Base-by-base conservation (phyloP, 2,329 filamentous ascomycete genomes). In the Penicillium sp. region DNA sequence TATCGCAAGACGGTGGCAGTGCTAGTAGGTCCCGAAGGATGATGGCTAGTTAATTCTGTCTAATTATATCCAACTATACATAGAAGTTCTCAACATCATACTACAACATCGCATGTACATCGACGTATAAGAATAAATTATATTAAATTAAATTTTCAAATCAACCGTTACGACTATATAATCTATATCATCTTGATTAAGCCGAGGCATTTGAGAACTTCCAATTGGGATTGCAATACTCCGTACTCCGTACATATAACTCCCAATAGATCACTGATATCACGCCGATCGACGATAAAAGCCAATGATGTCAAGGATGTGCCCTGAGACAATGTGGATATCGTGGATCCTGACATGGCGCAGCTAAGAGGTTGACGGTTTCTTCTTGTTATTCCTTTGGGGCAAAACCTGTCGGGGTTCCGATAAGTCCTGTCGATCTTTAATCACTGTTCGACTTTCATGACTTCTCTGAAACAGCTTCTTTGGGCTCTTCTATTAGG, bases 321-420 rank as follows among this genome's bases (percentile, higher is more conserved):
- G 19, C 22, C 39, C 45, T 45, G 47, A 49, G 47, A 49, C 47
- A 49, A 9, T 38, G 47, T 49, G 47, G 47, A 38, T 37, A 37
- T 38, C 21, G 33, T 49, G 47, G 41, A 33, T 24, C 33, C 31
- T 13, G 33, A 26, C 15, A 22, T 24, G 6, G n/a, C 38, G 29
- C 45, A 48, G 22, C 38, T 48, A 29, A 48, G 29, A 43, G 45
- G 46, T 26, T n/a, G 19, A 8, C 13, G 10, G 15, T 35, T 33
- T 37, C 17, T 22, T 31, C 32, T 45, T 39, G 12, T 21, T 24
- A 41, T 19, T 46, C 15, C 24, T 43, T 21, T 15, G 22, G 6
- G 24, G 31, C 19, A 35, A 44, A 31, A 19, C 17, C 24, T 37
- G 32, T 43, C 24, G 31, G 32, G 13, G 4, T 32, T 48, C 46